These are phyloP conservation scores for Mallotus repandus DNA, from an alignment of 441 rosid genomes.

Conservation along the genomic window DNA sequence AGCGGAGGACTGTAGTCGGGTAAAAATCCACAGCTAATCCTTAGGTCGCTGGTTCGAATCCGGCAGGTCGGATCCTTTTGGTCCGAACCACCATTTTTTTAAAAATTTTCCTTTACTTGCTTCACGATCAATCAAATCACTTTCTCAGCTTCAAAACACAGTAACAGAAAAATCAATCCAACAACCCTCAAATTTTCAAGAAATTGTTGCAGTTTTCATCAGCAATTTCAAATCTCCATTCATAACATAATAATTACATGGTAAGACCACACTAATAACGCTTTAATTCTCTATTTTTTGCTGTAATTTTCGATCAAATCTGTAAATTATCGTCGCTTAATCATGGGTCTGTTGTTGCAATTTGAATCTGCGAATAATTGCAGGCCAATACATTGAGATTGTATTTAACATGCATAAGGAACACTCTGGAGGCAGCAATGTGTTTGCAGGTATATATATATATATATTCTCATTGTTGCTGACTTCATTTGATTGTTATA, in stretches of 20 bases:
- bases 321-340: background rate
- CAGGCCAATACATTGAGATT: slow-evolving; percentile 71
- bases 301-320: background rate
- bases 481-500: too few relatives aligned
- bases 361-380: background rate
- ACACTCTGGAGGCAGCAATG: slow-evolving; percentile 92
- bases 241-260: background rate
- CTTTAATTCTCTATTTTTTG: background rate
- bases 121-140: background rate
- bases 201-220: background rate
- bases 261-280: slow-evolving; percentile 1
- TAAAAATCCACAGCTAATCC: background rate
- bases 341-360: background rate
- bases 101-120: background rate
- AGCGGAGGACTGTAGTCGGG: slow-evolving; percentile 53
- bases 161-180: background rate
- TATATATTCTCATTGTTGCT: too few relatives aligned
- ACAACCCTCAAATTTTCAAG: background rate
- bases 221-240: background rate
- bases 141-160: background rate
- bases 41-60: slow-evolving; percentile 8
- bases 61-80: background rate
- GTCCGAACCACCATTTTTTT: background rate
- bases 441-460: slow-evolving; percentile 85
- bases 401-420: slow-evolving; percentile 82